Conservation (phyloP, 495 filamentous ascomycete genomes). For the Pyronema omphalodes region DNA sequence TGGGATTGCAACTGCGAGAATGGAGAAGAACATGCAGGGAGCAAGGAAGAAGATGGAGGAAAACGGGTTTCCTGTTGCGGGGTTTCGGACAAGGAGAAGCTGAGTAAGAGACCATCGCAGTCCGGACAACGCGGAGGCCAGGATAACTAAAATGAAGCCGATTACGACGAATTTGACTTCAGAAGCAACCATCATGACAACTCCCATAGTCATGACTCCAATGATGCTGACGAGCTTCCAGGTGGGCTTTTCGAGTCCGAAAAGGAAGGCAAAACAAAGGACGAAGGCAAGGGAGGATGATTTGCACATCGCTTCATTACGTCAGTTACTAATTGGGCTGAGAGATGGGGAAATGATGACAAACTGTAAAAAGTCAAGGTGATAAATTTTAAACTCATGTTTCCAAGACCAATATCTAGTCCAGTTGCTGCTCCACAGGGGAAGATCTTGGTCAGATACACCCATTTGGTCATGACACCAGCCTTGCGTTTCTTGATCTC, state of each 20-base stretch:
- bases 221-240: constrained; percentile 75
- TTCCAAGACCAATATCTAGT: constrained; percentile 89
- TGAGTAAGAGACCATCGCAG: constrained; percentile 97
- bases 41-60: constrained; percentile 92
- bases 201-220: constrained; percentile 77
- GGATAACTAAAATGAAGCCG: constrained; percentile 82
- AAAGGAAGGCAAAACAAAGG: constrained; percentile 84
- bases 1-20: constrained; percentile 63
- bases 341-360: constrained; percentile 20
- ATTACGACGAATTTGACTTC: constrained; percentile 67
- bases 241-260: constrained; percentile 76
- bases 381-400: constrained; percentile 89
- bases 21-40: constrained; percentile 80
- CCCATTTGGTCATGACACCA: constrained; percentile 63
- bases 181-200: constrained; percentile 97
- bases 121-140: constrained; percentile 82
- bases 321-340: constrained; percentile 10
- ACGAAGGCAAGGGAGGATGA: constrained; percentile 91
- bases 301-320: constrained; percentile 81
- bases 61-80: constrained; percentile 91
- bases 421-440: constrained; percentile 89
- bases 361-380: constrained; percentile 88
- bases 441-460: constrained; percentile 81
- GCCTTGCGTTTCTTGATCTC: constrained; percentile 41
- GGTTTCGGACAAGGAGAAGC: constrained; percentile 83